phyloP scores from a whole-genome alignment of 2,329 filamentous ascomycete species.

The Metarhizium sp. region DNA sequence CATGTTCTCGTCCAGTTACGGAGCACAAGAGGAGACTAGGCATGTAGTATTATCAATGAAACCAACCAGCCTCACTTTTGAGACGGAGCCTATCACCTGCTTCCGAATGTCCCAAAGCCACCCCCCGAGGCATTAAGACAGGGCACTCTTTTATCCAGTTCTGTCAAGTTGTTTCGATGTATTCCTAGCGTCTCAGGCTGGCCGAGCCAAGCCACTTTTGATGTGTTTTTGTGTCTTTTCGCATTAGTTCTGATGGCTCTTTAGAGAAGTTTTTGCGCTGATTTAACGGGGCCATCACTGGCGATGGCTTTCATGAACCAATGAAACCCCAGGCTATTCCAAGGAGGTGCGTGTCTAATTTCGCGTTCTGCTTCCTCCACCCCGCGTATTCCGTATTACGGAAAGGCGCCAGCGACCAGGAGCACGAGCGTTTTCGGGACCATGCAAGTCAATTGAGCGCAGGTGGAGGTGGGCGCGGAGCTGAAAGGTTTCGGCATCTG shows the following conservation, averaged over 20 bases:
- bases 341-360: conserved; percentile 1
- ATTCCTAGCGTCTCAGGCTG: background rate
- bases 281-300: background rate
- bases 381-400: background rate
- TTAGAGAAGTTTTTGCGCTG: background rate
- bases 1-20: background rate
- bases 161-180: background rate
- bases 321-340: background rate
- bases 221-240: background rate
- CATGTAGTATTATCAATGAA: background rate
- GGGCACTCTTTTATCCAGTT: background rate
- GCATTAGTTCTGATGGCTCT: background rate
- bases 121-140: background rate
- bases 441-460: background rate
- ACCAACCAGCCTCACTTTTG: background rate
- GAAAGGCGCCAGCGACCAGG: background rate
- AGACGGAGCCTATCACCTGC: background rate
- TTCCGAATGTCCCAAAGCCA: background rate
- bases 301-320: background rate
- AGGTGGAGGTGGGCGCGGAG: background rate
- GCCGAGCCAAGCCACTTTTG: background rate
- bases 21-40: background rate
- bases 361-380: background rate
- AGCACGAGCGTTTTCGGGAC: background rate
- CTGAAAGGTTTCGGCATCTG: conserved; percentile 1